These are phyloP conservation scores for Alternaria consortialis DNA, from an alignment of 2,329 filamentous ascomycete species.

Conservation along the genomic window DNA sequence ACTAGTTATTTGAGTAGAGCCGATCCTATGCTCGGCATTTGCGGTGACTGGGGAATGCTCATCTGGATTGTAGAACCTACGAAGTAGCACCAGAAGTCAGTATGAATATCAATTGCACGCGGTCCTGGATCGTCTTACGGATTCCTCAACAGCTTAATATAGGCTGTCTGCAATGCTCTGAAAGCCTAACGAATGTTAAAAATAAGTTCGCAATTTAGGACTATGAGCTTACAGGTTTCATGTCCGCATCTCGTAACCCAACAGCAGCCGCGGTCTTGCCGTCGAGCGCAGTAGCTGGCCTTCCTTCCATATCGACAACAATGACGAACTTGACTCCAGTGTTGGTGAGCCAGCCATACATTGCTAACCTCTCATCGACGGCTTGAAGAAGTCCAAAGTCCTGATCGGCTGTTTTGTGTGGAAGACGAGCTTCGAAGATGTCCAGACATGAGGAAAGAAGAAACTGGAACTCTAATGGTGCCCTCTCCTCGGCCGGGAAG, in stretches of 20 bases:
- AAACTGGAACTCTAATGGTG: constrained; percentile 88
- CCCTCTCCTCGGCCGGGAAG: constrained; percentile 78
- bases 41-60: constrained; percentile 72
- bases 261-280: constrained; percentile 58
- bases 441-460: constrained; percentile 91
- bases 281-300: constrained; percentile 55
- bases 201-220: neutral
- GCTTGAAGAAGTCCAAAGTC: constrained; percentile 93
- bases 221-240: constrained; percentile 72
- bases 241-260: constrained; percentile 83
- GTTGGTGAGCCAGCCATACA: constrained; percentile 97
- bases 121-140: constrained; percentile 46
- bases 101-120: neutral
- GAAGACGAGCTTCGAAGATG: constrained; percentile 86
- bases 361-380: constrained; percentile 89
- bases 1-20: constrained; percentile 77
- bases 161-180: constrained; percentile 89
- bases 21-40: constrained; percentile 55
- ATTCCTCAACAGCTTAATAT: constrained; percentile 87
- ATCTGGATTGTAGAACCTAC: constrained; percentile 83
- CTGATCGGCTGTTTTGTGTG: constrained; percentile 76
- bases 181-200: constrained; percentile 69
- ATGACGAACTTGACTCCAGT: constrained; percentile 91
- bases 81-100: constrained; percentile 76
- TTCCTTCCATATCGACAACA: constrained; percentile 88